Evolutionary conservation across 2,329 filamentous ascomycete species (phyloP).

Genomic region (Bertia moriformis): DNA sequence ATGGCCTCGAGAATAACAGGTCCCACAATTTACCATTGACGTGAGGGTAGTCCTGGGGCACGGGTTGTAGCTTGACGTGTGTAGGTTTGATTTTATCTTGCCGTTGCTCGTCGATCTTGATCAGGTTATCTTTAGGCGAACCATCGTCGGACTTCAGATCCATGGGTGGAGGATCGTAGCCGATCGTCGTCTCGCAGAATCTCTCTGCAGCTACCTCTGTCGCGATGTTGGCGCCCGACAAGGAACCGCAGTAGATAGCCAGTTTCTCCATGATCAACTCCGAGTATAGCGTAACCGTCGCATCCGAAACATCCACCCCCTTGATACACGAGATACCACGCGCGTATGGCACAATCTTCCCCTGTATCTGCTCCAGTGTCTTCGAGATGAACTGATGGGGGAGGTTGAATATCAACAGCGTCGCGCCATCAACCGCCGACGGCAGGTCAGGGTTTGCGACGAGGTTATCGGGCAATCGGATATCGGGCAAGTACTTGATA

Average conservation of each 20-base stretch:
- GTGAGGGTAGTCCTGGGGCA: conserved; percentile 71
- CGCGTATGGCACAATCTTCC: conserved; percentile 56
- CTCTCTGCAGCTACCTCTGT: conserved; percentile 60
- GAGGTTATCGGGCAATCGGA: conserved; percentile 48
- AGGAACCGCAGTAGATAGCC: conserved; percentile 60
- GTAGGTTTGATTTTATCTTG: conserved; percentile 20
- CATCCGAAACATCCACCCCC: conserved; percentile 55
- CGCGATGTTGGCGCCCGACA: conserved; percentile 64
- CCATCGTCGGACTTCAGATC: too few relatives aligned
- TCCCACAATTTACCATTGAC: conserved; percentile 74
- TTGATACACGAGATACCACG: conserved; percentile 65
- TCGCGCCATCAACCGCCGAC: conserved; percentile 50
- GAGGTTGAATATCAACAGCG: conserved; percentile 59
- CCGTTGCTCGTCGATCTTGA: not conserved
- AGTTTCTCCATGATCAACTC: conserved; percentile 56
- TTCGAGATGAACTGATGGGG: conserved; percentile 59
- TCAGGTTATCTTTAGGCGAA: too few relatives aligned
- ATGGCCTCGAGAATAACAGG: conserved; percentile 81
- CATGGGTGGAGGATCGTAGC: conserved; percentile 55
- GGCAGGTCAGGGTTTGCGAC: conserved; percentile 43
- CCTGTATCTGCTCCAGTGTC: conserved; percentile 49
- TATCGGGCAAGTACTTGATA: conserved; percentile 59
- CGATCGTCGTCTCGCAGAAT: conserved; percentile 61
- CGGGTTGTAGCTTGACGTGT: conserved; percentile 45
- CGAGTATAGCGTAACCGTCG: conserved; percentile 54